Conservation (phyloP, 495 filamentous ascomycete species). For the Lasiosphaeris hirsuta region DNA sequence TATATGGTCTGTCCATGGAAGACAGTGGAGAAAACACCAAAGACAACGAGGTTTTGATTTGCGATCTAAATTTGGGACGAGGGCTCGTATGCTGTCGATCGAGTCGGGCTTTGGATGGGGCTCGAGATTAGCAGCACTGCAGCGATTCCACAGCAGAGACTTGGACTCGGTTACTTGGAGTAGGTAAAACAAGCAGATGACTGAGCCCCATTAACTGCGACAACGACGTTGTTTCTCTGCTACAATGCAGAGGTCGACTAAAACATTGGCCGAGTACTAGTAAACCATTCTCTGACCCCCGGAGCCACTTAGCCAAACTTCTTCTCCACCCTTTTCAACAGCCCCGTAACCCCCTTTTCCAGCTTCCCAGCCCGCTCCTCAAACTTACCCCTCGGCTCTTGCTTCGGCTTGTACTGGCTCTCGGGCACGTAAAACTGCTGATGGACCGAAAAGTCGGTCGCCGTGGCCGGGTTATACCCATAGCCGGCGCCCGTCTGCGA, state of each 20-base stretch:
- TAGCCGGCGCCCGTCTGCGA: conserved; percentile 52
- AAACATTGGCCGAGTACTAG: background rate
- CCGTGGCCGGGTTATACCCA: conserved; percentile 39
- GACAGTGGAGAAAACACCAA: no score
- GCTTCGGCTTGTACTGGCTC: conserved; percentile 51
- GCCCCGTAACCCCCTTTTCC: conserved; percentile 74
- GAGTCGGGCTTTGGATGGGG: no score
- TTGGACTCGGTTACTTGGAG: no score
- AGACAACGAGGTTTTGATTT: no score
- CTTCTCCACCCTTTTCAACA: conserved; percentile 90
- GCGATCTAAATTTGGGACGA: no score
- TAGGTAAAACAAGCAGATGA: no score
- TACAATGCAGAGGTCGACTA: background rate
- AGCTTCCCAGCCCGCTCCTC: conserved; percentile 66
- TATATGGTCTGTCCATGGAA: no score
- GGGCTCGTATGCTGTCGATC: no score
- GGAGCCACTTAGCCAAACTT: conserved; percentile 53
- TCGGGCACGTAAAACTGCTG: conserved; percentile 75
- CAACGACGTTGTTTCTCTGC: background rate
- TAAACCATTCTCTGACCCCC: background rate
- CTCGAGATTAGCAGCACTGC: no score
- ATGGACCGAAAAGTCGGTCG: conserved; percentile 63
- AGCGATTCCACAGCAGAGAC: no score
- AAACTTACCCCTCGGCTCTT: conserved; percentile 53
- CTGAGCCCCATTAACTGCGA: no score